Evolutionary conservation across 495 filamentous ascomycete genomes (phyloP), one percentile per base, ranked within the genome.

Genomic region (Aspergillus wentii): DNA sequence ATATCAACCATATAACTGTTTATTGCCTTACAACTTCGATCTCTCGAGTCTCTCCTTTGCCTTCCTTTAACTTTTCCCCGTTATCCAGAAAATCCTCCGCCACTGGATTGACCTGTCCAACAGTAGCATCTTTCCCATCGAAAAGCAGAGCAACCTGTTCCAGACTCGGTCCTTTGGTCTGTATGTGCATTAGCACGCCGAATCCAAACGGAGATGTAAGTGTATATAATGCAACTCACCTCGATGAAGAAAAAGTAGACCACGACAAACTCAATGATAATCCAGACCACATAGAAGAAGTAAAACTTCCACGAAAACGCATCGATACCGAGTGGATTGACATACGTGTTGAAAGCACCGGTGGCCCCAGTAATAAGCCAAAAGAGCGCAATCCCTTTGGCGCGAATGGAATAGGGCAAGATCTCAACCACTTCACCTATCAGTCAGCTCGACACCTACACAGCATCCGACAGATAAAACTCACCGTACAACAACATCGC

Each of bases 211-310:
- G n/a, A n/a, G n/a, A n/a, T n/a, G n/a, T n/a, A n/a, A n/a, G n/a
- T n/a, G n/a, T n/a, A 15, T 21, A 18, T 4, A 22, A 14, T 0
- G 13, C 13, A 5, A 10, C 17, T 17, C 2, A 30, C 27, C 36
- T 38, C 78, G 46, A 80, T 65, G 44, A 78, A 81, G 64, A 76
- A 74, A 56, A 79, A 73, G 65, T 73, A 81, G 33, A 81, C 71
- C 32, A 75, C 75, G 37, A 51, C 23, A 39, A 78, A 52, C 57
- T 80, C 75, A 47, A 73, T 44, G 35, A 68, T 62, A 52, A 80
- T 70, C 69, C 76, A 81, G 55, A 60, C 56, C 17, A 75, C 76
- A 57, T 80, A 80, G 53, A 78, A 72, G 51, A 74, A 54, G 48
- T 77, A 78, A 20, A 76, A 66, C 43, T 70, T 72, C 76, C 75